Percentiles rank a stretch among this genome's conserved stretches.
phyloP scores from a whole-genome alignment of 805 yeast species.

The Myxozyma geophila region DNA sequence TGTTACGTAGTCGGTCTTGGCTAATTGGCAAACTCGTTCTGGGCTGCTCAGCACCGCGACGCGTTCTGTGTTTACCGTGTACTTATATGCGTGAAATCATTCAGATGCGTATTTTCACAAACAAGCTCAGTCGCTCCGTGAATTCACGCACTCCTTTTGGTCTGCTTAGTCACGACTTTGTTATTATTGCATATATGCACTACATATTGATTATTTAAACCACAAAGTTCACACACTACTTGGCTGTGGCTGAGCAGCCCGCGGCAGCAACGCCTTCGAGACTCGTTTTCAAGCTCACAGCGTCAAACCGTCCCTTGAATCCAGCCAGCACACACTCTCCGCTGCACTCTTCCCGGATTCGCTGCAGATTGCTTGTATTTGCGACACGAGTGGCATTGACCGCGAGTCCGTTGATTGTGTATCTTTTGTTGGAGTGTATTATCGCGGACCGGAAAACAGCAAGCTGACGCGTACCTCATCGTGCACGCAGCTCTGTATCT shows the following conservation, averaged over 20 bases:
- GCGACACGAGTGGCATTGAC: no score
- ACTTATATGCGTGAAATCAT: no score
- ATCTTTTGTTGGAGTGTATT: no score
- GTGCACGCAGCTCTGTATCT: no score
- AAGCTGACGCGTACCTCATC: no score
- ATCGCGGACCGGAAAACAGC: no score
- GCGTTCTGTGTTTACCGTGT: background rate
- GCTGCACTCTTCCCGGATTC: background rate
- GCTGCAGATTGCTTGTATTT: no score
- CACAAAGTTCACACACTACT: background rate
- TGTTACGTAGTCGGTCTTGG: background rate
- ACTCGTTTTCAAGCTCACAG: background rate
- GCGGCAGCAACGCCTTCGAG: background rate
- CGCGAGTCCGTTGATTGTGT: no score
- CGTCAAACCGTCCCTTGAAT: no score
- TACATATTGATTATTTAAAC: background rate
- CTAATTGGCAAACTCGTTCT: background rate
- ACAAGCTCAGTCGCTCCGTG: no score
- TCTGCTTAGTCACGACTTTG: background rate
- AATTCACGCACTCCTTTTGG: background rate
- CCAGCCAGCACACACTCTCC: background rate
- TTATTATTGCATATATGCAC: background rate
- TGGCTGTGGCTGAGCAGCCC: slow-evolving; percentile 6
- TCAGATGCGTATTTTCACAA: no score
- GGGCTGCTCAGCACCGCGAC: background rate